phyloP scores from a whole-genome alignment of 2,329 filamentous ascomycete genomes.

The Aphanocladium album region DNA sequence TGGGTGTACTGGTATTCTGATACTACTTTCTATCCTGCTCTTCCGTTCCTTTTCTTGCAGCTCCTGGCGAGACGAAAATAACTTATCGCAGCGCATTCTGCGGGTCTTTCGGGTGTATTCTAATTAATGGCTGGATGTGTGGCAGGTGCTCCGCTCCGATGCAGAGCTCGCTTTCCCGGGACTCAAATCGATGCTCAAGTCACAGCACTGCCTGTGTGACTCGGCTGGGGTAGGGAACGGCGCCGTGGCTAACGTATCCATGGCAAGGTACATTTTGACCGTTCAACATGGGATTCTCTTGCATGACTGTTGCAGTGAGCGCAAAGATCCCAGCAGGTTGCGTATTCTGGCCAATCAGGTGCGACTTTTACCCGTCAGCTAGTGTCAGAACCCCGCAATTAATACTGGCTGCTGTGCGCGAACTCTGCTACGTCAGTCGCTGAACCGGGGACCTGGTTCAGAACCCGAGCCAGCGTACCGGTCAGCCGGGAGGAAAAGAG shows the following conservation, averaged over 20 bases:
- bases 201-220: not conserved
- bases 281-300: not conserved
- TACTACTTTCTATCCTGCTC: no score
- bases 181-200: not conserved
- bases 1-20: no score
- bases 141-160: not conserved
- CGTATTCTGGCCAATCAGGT: constrained; percentile 11
- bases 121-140: not conserved
- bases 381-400: constrained; percentile 2
- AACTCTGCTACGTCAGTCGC: constrained; percentile 4
- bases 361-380: not conserved
- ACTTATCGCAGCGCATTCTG: no score
- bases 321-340: not conserved
- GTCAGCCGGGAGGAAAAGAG: constrained; percentile 6
- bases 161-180: not conserved
- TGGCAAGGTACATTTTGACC: not conserved
- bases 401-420: not conserved
- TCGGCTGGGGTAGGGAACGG: not conserved
- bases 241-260: not conserved
- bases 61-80: no score
- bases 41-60: no score
- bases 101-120: no score
- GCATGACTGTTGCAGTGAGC: not conserved
- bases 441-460: constrained; percentile 7
- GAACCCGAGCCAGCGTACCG: constrained; percentile 4